Evolutionary conservation across 2,329 filamentous ascomycete genomes (phyloP).

Genomic region (Botrytis porri): DNA sequence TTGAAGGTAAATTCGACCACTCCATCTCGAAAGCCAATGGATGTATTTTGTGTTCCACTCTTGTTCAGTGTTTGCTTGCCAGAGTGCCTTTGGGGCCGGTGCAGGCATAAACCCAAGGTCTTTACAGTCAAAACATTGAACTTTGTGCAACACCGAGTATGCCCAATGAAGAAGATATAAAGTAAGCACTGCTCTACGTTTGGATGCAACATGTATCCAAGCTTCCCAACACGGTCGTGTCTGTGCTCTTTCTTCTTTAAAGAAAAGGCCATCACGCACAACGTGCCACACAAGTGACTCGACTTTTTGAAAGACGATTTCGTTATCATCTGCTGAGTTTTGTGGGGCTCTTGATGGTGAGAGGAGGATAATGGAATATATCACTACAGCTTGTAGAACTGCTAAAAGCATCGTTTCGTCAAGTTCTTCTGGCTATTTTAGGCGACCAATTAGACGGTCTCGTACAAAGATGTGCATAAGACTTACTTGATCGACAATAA

Average conservation of each 20-base stretch:
- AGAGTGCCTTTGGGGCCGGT: background rate
- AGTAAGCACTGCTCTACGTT: background rate
- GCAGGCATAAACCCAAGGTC: background rate
- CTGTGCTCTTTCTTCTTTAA: background rate
- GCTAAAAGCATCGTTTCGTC: background rate
- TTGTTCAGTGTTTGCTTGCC: background rate
- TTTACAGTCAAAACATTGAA: background rate
- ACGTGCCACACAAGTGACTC: background rate
- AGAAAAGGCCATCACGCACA: background rate
- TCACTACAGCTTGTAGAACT: background rate
- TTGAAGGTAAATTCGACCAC: background rate
- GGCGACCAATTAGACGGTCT: background rate
- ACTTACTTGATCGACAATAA: background rate
- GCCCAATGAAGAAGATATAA: background rate
- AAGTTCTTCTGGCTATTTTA: background rate
- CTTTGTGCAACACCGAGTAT: background rate
- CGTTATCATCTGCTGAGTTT: background rate
- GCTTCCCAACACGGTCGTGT: background rate
- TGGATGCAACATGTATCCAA: background rate
- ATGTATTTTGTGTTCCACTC: background rate
- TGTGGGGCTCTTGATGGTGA: background rate
- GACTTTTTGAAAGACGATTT: background rate
- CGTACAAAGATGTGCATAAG: background rate
- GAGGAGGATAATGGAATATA: background rate
- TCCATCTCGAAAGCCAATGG: background rate